Base-by-base conservation (phyloP, 148 eudicot species). In the Suaeda aralocaspica region DNA sequence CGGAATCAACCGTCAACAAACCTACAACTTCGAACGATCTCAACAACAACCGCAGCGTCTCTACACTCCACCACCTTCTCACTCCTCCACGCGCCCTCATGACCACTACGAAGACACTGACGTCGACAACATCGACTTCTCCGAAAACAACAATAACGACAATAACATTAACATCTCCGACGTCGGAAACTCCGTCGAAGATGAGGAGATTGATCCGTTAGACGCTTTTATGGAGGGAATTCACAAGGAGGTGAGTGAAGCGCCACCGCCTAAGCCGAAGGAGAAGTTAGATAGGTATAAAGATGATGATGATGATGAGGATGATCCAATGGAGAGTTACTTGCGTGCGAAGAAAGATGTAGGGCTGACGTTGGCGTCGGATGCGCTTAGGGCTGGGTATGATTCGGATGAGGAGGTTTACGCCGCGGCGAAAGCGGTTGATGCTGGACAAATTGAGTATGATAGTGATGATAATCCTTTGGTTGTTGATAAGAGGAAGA, bases 381-480 rank as follows among this genome's bases (percentile, higher is more conserved):
- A 94, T 39, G 99, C 80, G 5, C 73, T 94, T 22, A 82, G 75
- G 5, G 99, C 99, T 0, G 99, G 99, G 15, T 94, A 94, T 41
- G 85, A 94, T 82, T 86, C 93, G 2, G 99, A 94, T 45, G 93
- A 94, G 84, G 99, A 94, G 89, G 99, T 94, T 69, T 94, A 94
- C 66, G 99, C 99, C 3, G 97, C 99, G 0, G 99, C 99, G 2
- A 94, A 94, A 79, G 99, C 99, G 2, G 97, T 94, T 53, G 99
- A 94, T 73, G 96, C 92, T 19, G 99, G 99, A 22, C 25, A 86
- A 87, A 5, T 94, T 39, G 97, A 94, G 81, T 94, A 94, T 81
- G 99, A 94, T 79, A 81, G 86, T 3, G 99, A 94, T 64, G 99
- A 94, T 80, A 94, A 94, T 81, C 99, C 99, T 0, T 59, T 94